Base-by-base conservation (phyloP, 1,284 basidiomycete species). In the Gomphus sp. region DNA sequence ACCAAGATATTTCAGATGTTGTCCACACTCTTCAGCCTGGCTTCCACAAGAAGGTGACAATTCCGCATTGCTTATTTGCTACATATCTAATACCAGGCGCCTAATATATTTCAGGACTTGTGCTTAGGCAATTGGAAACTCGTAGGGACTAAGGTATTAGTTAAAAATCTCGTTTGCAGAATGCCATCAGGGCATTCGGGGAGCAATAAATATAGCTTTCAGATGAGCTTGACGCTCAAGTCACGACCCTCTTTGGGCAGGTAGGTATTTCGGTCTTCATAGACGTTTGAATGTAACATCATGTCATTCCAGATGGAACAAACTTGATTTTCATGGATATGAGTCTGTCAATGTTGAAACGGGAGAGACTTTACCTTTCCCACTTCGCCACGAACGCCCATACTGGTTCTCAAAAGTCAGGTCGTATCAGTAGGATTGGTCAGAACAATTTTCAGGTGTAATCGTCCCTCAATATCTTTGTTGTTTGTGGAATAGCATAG, bases 361-460 rank as follows among this genome's bases (percentile, higher is more conserved):
- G 22, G 92, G 90, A 2, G 92, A 95, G 70, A 75, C 81, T 12
- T 71, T 80, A 22, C 82, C 87, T 18, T 74, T 96, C 50, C 77
- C 81, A 8, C 74, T 95, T 65, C 91, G 89, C 68, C 85, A 94
- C 66, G 90, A 93, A 69, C 79, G 91, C 61, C 84, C 92, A 28
- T 97, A 93, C 70, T 93, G 90, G 84, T 97, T 97, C 71, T 95
- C 92, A 47, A 93, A 91, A 72, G 89, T 91, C 56, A 76, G 76
- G 64, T 88, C 86, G 52, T 80, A 77, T 66, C 62, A 66, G 25
- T 60, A 54, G n/a, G 28, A 28, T 28, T 28, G 4, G 28, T 28
- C 4, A 28, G 28, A 28, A 28, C 28, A 28, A 28, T 56, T 18
- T 33, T 39, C 11, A 22, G 12, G 22, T 9, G 44, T 8, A 16